These are phyloP conservation scores for Saraca asoca DNA, from an alignment of 331 rosid genomes.

Conservation along the genomic window DNA sequence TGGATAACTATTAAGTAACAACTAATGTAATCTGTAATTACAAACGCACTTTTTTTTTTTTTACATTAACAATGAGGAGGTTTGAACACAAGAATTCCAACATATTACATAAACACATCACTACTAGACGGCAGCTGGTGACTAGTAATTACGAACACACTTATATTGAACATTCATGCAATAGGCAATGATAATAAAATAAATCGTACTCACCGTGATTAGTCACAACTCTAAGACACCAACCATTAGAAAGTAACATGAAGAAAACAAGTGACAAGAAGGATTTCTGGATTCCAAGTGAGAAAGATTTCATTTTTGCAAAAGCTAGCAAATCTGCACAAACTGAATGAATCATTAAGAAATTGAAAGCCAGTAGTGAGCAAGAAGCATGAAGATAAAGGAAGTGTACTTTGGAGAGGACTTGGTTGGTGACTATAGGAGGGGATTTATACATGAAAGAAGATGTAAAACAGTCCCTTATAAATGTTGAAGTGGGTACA, in stretches of 20 bases:
- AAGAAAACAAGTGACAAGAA: conserved; percentile 49
- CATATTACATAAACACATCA: too few relatives aligned
- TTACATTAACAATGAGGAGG: too few relatives aligned
- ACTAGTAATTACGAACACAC: too few relatives aligned
- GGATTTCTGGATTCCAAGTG: conserved; percentile 39
- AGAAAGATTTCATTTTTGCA: conserved; percentile 50
- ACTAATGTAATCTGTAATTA: too few relatives aligned
- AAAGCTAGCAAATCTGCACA: background rate
- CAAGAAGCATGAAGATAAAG: conserved; percentile 16
- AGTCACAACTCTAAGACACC: conserved; percentile 48
- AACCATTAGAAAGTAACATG: conserved; percentile 42
- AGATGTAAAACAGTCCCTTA: conserved; percentile 24
- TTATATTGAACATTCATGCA: background rate
- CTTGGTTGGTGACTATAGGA: background rate
- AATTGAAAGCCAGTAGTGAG: conserved; percentile 11
- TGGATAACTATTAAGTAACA: too few relatives aligned
- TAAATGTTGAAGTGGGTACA: conserved; percentile 56
- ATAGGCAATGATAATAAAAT: background rate
- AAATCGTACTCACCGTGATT: conserved; percentile 39
- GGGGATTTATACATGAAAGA: conserved; percentile 20
- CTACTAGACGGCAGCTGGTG: too few relatives aligned
- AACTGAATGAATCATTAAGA: conserved; percentile 16
- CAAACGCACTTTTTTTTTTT: too few relatives aligned
- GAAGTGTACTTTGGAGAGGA: conserved; percentile 24
- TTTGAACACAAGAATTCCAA: too few relatives aligned